Percentiles rank a stretch among this genome's conserved stretches.
These are phyloP conservation scores for Phytophthora cajani DNA, from an alignment of 352 stramenopile genomes.

Conservation along the genomic window DNA sequence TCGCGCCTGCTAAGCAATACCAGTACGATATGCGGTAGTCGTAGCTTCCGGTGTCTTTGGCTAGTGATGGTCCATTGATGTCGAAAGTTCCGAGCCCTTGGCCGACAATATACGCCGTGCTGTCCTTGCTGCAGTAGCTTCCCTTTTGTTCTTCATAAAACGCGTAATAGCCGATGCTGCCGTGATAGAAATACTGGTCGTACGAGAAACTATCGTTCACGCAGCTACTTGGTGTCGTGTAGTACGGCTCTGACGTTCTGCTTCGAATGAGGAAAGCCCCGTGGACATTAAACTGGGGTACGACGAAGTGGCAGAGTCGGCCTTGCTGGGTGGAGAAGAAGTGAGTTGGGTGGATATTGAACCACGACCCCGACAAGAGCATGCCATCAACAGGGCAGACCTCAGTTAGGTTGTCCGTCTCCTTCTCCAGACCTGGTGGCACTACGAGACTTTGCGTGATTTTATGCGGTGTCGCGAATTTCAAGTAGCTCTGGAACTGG, in stretches of 20 bases:
- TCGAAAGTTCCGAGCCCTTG: conserved; percentile 19
- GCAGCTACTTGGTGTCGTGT: conserved; percentile 6
- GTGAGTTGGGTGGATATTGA: conserved; percentile 19
- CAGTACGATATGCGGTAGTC: conserved; percentile 18
- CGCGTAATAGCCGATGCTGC: conserved; percentile 2
- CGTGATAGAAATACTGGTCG: conserved; percentile 12
- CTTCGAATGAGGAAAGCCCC: conserved; percentile 15
- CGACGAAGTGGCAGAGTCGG: conserved; percentile 10
- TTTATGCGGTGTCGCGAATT: conserved; percentile 9
- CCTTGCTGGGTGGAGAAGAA: conserved; percentile 10
- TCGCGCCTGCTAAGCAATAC: conserved; percentile 5
- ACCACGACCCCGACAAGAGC: conserved; percentile 10
- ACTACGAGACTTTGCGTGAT: conserved; percentile 6
- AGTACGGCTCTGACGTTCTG: not conserved
- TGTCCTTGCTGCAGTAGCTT: conserved; percentile 15
- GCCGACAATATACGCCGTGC: conserved; percentile 13
- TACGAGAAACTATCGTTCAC: conserved; percentile 1
- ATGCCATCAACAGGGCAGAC: not conserved
- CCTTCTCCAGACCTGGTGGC: not conserved
- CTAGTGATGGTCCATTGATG: conserved; percentile 13
- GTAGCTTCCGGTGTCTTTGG: conserved; percentile 4
- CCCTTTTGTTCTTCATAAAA: conserved; percentile 17
- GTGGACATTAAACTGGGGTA: conserved; percentile 25
- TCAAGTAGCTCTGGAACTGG: conserved; percentile 14
- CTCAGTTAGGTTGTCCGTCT: not conserved